Percentiles rank a stretch among this genome's conserved stretches.
Conservation (phyloP, 2,329 filamentous ascomycete genomes). For the Scolecobasidium constrictum region DNA sequence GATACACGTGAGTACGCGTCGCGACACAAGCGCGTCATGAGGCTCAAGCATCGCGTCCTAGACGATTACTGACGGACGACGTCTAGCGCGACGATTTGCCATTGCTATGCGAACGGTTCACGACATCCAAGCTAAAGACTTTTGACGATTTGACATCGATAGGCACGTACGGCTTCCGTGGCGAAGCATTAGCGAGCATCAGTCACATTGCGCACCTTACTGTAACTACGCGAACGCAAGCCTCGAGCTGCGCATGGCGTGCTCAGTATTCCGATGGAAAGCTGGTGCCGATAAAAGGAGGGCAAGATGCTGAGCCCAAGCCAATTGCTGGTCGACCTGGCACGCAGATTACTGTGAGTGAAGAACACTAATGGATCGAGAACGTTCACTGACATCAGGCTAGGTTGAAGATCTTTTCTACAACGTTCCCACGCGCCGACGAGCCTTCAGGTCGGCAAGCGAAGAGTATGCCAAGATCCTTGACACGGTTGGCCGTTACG, state of each 20-base stretch:
- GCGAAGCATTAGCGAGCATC: slow-evolving; percentile 92
- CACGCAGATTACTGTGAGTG: slow-evolving; percentile 75
- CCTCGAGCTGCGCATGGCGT: slow-evolving; percentile 81
- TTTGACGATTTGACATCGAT: slow-evolving; percentile 91
- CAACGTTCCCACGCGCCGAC: slow-evolving; percentile 79
- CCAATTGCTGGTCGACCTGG: slow-evolving; percentile 77
- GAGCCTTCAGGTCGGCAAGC: slow-evolving; percentile 80
- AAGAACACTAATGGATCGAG: neutral
- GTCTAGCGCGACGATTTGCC: slow-evolving; percentile 80
- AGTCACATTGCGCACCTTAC: slow-evolving; percentile 95
- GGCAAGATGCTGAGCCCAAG: slow-evolving; percentile 76
- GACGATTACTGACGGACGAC: no score
- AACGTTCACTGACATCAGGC: neutral
- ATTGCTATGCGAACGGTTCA: slow-evolving; percentile 91
- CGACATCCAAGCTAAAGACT: slow-evolving; percentile 85
- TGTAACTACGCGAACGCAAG: slow-evolving; percentile 86
- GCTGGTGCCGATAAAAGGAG: slow-evolving; percentile 73
- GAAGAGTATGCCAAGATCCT: slow-evolving; percentile 98
- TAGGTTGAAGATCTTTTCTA: slow-evolving; percentile 91
- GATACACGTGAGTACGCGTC: slow-evolving; percentile 62
- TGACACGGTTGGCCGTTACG: slow-evolving; percentile 86
- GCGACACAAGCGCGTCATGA: neutral
- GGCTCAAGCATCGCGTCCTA: no score
- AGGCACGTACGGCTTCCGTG: slow-evolving; percentile 93
- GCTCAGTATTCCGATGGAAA: slow-evolving; percentile 79